These are phyloP conservation scores for Aspergillus sp. DNA, from an alignment of 2,329 filamentous ascomycete genomes.

Conservation along the genomic window DNA sequence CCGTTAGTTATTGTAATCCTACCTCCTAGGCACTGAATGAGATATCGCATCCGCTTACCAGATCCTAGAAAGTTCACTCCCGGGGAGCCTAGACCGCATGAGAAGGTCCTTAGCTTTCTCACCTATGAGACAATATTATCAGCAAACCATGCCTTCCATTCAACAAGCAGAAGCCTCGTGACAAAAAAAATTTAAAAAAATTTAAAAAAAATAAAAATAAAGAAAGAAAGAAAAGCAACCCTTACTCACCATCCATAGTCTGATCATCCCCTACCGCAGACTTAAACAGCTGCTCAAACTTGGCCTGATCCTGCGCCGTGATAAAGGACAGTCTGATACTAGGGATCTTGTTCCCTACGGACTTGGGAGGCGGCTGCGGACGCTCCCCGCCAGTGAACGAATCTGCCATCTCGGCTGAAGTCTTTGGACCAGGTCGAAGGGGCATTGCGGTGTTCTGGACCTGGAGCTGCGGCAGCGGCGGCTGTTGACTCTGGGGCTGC, in stretches of 20 bases:
- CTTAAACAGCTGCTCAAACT: slow-evolving; percentile 97
- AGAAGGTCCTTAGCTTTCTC: slow-evolving; percentile 88
- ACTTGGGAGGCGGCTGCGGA: slow-evolving; percentile 55
- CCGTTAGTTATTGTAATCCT: background rate
- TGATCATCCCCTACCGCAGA: slow-evolving; percentile 79
- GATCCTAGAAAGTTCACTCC: slow-evolving; percentile 81
- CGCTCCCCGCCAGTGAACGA: slow-evolving; percentile 50
- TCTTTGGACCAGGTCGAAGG: slow-evolving; percentile 50
- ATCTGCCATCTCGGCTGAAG: slow-evolving; percentile 56
- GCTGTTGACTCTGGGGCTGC: slow-evolving; percentile 29
- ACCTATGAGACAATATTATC: slow-evolving; percentile 26
- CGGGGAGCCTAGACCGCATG: slow-evolving; percentile 77
- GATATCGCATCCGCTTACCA: slow-evolving; percentile 52
- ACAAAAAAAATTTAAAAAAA: too few species aligned
- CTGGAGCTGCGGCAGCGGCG: slow-evolving; percentile 28
- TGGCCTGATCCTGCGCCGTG: slow-evolving; percentile 85
- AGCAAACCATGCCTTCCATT: slow-evolving; percentile 5
- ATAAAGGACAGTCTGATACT: slow-evolving; percentile 94
- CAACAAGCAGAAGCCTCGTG: too few species aligned
- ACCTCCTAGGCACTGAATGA: slow-evolving; percentile 2
- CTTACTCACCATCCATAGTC: slow-evolving; percentile 62
- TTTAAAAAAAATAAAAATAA: too few species aligned
- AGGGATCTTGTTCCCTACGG: slow-evolving; percentile 64
- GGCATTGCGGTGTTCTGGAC: slow-evolving; percentile 39
- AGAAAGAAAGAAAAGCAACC: background rate